These are phyloP conservation scores for Penstemon barbatus DNA, from an alignment of 257 asterid genomes.

Conservation along the genomic window DNA sequence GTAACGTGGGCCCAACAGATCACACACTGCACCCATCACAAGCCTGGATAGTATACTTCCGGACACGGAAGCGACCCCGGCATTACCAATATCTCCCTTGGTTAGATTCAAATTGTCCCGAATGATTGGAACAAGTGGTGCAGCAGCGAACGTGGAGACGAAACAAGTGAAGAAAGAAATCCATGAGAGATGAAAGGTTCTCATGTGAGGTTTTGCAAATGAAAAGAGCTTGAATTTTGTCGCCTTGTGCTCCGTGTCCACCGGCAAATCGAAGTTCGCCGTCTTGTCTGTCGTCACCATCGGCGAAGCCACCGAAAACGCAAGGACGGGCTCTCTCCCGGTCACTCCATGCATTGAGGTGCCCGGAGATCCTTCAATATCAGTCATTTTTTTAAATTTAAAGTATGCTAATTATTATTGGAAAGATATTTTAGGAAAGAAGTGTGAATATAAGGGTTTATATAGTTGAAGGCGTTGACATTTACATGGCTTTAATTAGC, in stretches of 20 bases:
- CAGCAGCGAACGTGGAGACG: conserved; percentile 3
- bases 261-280: conserved; percentile 17
- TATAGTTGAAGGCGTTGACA: conserved; percentile 27
- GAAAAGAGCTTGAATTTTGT: conserved; percentile 1
- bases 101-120: conserved; percentile 6
- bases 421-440: background rate
- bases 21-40: conserved; percentile 7
- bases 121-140: background rate
- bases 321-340: conserved; percentile 54
- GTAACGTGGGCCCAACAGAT: background rate
- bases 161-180: conserved; percentile 18
- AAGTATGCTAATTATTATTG: background rate
- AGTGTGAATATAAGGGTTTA: conserved; percentile 5
- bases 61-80: conserved; percentile 10
- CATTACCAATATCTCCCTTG: conserved; percentile 4
- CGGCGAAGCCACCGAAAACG: conserved; percentile 41
- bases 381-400: conserved; percentile 25
- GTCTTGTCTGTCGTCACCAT: conserved; percentile 39
- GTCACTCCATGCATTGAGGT: conserved; percentile 78
- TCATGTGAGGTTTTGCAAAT: conserved; percentile 6
- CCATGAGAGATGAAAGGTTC: conserved; percentile 9
- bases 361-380: conserved; percentile 46
- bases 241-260: conserved; percentile 12
- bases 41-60: conserved; percentile 14
- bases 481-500: background rate